Percentiles rank a stretch among this genome's conserved stretches.
Conservation (phyloP, 371 early-diverging fungal genomes). For the Mucor mucedo region DNA sequence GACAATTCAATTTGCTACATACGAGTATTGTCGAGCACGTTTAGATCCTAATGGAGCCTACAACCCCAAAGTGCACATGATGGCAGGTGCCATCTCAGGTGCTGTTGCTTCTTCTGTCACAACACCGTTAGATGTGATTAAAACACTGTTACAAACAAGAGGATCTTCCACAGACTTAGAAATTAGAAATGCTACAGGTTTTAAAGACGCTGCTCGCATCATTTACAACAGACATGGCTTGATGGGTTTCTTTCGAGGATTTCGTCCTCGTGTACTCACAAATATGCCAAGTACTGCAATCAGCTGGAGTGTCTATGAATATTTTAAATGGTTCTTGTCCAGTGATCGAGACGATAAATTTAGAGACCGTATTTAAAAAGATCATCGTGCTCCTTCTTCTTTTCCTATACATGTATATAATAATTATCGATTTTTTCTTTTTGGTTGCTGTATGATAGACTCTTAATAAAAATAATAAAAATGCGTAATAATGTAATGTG, state of each 20-base stretch:
- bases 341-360: slow-evolving; percentile 20
- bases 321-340: slow-evolving; percentile 74
- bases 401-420: too few relatives aligned
- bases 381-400: neutral
- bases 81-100: slow-evolving; percentile 91
- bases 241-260: slow-evolving; percentile 82
- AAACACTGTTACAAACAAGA: slow-evolving; percentile 91
- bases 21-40: slow-evolving; percentile 76
- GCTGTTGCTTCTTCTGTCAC: slow-evolving; percentile 88
- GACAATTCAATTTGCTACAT: slow-evolving; percentile 89
- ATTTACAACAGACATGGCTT: slow-evolving; percentile 80
- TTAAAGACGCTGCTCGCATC: slow-evolving; percentile 73
- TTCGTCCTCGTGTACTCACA: slow-evolving; percentile 80
- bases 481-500: too few relatives aligned
- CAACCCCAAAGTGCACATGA: slow-evolving; percentile 83
- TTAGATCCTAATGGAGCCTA: slow-evolving; percentile 77
- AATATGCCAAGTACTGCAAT: slow-evolving; percentile 96
- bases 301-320: slow-evolving; percentile 92
- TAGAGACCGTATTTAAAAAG: slow-evolving; percentile 21
- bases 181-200: slow-evolving; percentile 72
- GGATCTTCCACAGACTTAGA: slow-evolving; percentile 72
- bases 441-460: too few relatives aligned
- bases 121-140: slow-evolving; percentile 92
- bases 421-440: too few relatives aligned
- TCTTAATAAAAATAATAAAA: too few relatives aligned